Evolutionary conservation across 2,329 filamentous ascomycete species (phyloP).

Genomic region (Colletotrichum zoysiae): DNA sequence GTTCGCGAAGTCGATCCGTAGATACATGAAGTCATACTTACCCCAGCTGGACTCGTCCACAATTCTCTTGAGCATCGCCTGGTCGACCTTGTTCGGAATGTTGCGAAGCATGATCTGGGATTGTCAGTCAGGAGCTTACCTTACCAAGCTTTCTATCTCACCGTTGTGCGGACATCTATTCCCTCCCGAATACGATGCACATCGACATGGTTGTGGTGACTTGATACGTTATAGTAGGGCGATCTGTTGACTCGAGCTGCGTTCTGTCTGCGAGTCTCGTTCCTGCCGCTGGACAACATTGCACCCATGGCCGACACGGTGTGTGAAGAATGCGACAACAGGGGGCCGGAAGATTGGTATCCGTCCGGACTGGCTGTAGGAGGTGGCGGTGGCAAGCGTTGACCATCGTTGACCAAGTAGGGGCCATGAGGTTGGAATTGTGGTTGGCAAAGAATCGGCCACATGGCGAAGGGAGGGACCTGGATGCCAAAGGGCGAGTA

Average conservation of each 20-base stretch:
- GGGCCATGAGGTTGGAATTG: slow-evolving; percentile 47
- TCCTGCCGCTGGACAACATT: slow-evolving; percentile 48
- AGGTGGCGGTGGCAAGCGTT: slow-evolving; percentile 16
- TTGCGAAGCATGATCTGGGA: slow-evolving; percentile 92
- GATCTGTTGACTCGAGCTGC: slow-evolving; percentile 60
- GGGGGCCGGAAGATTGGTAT: slow-evolving; percentile 43
- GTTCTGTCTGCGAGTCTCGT: slow-evolving; percentile 62
- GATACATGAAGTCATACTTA: slow-evolving; percentile 94
- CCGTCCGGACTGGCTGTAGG: slow-evolving; percentile 3
- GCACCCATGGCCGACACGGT: slow-evolving; percentile 1
- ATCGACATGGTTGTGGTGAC: slow-evolving; percentile 73
- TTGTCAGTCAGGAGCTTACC: slow-evolving; percentile 4
- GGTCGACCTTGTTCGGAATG: slow-evolving; percentile 90
- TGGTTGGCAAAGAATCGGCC: slow-evolving; percentile 51
- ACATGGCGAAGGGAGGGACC: slow-evolving; percentile 48
- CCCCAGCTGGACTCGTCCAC: slow-evolving; percentile 84
- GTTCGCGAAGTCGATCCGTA: slow-evolving; percentile 89
- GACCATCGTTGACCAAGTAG: slow-evolving; percentile 47
- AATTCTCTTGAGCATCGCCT: slow-evolving; percentile 80
- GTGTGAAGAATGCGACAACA: slow-evolving; percentile 42
- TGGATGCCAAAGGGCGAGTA: slow-evolving; percentile 41
- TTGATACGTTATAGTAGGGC: slow-evolving; percentile 60
- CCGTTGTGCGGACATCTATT: slow-evolving; percentile 80
- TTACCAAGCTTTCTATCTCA: slow-evolving; percentile 53
- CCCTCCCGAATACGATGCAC: slow-evolving; percentile 72